A percentile compares a stretch with the other conserved stretches of the same genome.
Conservation (phyloP, 192 early-diverging fungal species). For the Linnemannia elongata region DNA sequence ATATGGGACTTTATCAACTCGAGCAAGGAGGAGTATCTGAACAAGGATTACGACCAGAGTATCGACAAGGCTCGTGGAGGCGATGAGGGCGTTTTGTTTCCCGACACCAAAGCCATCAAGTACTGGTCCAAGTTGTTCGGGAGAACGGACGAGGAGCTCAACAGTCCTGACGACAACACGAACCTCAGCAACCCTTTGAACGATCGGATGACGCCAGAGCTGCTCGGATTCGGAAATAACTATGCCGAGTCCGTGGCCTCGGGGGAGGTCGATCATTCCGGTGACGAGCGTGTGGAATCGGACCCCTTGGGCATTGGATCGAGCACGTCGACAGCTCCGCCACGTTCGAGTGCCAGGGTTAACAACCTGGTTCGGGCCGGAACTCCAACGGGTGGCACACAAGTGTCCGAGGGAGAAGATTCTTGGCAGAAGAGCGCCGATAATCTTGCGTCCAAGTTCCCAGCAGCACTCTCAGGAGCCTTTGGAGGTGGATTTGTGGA, state of each 20-base stretch:
- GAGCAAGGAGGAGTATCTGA: slow-evolving; percentile 68
- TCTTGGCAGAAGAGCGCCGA: slow-evolving; percentile 44
- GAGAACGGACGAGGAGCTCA: slow-evolving; percentile 69
- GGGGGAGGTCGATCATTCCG: neutral
- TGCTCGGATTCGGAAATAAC: slow-evolving; percentile 30
- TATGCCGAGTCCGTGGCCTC: slow-evolving; percentile 20
- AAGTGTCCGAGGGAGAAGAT: slow-evolving; percentile 17
- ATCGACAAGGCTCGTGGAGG: slow-evolving; percentile 60
- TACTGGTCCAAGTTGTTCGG: slow-evolving; percentile 84
- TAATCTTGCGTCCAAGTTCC: slow-evolving; percentile 35
- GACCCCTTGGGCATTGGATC: slow-evolving; percentile 32
- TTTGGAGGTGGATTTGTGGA: slow-evolving; percentile 39
- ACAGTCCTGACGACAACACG: slow-evolving; percentile 32
- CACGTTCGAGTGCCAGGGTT: slow-evolving; percentile 2
- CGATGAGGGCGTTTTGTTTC: slow-evolving; percentile 75
- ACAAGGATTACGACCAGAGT: slow-evolving; percentile 68
- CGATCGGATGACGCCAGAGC: slow-evolving; percentile 38
- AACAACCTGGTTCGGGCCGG: neutral
- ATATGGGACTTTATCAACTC: slow-evolving; percentile 88
- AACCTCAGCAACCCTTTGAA: slow-evolving; percentile 11
- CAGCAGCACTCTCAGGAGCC: slow-evolving; percentile 43
- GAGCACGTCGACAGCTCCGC: neutral
- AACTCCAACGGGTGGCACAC: neutral
- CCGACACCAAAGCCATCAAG: slow-evolving; percentile 70
- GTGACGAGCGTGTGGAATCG: neutral